Evolutionary conservation across 306 rosid species (phyloP), one percentile per base, ranked within the genome.

Genomic region (Parietaria judaica): DNA sequence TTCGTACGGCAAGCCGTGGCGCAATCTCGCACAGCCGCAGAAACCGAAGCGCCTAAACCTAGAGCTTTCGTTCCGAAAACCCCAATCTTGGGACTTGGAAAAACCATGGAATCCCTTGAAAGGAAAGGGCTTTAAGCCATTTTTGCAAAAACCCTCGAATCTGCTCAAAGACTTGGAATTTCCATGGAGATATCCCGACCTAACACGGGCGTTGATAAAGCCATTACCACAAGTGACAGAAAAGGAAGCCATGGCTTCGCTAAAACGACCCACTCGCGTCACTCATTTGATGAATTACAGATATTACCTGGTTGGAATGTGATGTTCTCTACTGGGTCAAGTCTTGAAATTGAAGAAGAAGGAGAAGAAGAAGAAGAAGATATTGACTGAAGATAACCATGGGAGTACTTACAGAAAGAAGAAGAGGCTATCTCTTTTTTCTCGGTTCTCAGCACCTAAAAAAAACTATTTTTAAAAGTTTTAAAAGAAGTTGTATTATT

Each of bases 201-300:
- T 70, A 43, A 64, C 53, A 13, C 61, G 78, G 46, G 67, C 34
- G 44, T 67, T 41, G 41, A 67, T 67, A 52, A 78, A 76, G 68
- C 90, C 79, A 70, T 75, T 60, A 76, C 66, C 70, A 72, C 79
- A 86, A 74, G 75, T 56, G 60, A 77, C 72, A 70, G 94, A 82
- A 60, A 88, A 75, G 70, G 70, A 81, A 74, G 95, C 81, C 99
- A 92, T 92, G 58, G 43, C 64, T 60, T 55, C 55, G 61, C 68
- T 53, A 39, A 54, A 3, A 67, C 56, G 31, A 17, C 57, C n/a
- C 58, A 65, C 64, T 57, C 4, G 51, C 36, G 16, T 72, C 58
- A 37, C 65, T 63, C 79, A 71, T 66, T 66, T 51, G 38, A 23
- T 10, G 15, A 55, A 35, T 41, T 37, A 57, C n/a, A 37, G 13